Base-by-base conservation (phyloP, 2,329 filamentous ascomycete genomes). In the Calycina marina region DNA sequence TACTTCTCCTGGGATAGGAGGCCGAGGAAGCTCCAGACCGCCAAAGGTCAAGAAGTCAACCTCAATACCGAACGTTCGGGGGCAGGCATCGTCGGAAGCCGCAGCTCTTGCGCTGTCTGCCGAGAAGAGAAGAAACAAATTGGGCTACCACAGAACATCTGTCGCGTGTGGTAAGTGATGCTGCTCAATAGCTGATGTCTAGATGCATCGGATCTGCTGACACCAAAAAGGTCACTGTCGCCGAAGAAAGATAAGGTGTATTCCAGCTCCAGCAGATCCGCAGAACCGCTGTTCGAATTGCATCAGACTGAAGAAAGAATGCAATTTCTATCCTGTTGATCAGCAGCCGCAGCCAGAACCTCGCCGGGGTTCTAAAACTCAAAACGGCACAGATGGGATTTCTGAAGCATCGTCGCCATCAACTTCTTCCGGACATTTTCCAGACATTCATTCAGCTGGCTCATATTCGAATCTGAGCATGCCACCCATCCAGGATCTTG, bases 121-220 rank as follows among this genome's bases (percentile, higher is more conserved):
- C 20, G 71, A 79, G 46, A 80, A 79, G 53, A 72, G 74, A 51
- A 74, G 86, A 51, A 94, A 93, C 56, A 94, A 93, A 58, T 67
- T 96, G 39, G 88, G 88, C 24, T 96, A 96, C 54, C 88, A 94
- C 60, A 74, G 88, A 50, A 93, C 85, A 20, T 92, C 86, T 27
- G 83, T 94, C 47, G 90, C 88, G 46, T 96, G 88, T 62, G 80
- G 88, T 96, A 69, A 72, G 86, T 74, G 36, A 38, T 4, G 27
- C 25, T 30, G 27, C 9, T 28, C 14, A 8, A 29, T n/a, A n/a
- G n/a, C n/a, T n/a, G n/a, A n/a, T n/a, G n/a, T n/a, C n/a, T n/a
- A n/a, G n/a, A n/a, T n/a, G n/a, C n/a, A n/a, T n/a, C n/a, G n/a
- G n/a, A n/a, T n/a, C n/a, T n/a, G n/a, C n/a, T n/a, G n/a, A n/a